Conservation (phyloP, 768 basidiomycete genomes). For the Calvatia gigantea region DNA sequence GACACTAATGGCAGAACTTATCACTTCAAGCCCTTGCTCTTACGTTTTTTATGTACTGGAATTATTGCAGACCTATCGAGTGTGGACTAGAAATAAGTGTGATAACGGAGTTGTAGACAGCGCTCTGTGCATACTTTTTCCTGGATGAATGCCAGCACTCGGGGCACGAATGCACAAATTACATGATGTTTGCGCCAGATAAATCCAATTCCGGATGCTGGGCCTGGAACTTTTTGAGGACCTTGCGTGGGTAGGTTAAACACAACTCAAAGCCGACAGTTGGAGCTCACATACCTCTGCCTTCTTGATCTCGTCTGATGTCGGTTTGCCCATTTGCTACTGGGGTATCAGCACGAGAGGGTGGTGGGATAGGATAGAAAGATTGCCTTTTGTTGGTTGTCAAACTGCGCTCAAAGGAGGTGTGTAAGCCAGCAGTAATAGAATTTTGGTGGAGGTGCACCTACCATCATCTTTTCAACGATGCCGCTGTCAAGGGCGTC, state of each 20-base stretch:
- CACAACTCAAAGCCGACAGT: neutral
- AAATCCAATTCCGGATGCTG: conserved; percentile 95
- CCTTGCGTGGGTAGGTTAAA: conserved; percentile 33
- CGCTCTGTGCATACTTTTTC: too few species aligned
- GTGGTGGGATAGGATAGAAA: neutral
- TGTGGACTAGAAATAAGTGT: too few species aligned
- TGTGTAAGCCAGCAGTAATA: conserved; percentile 4
- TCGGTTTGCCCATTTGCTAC: conserved; percentile 94
- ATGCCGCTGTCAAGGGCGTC: conserved; percentile 59
- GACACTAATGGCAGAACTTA: conserved; percentile 20
- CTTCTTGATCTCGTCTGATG: conserved; percentile 92
- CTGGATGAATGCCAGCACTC: too few species aligned
- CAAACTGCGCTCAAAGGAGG: conserved; percentile 47
- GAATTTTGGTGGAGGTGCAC: conserved; percentile 21
- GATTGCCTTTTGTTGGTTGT: conserved; percentile 70
- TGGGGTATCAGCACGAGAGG: conserved; percentile 1
- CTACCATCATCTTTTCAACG: conserved; percentile 99
- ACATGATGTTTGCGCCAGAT: conserved; percentile 86
- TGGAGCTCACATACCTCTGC: conserved; percentile 56
- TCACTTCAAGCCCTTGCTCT: neutral
- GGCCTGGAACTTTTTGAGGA: conserved; percentile 84
- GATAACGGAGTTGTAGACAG: too few species aligned
- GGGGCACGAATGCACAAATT: too few species aligned
- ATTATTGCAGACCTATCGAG: neutral
- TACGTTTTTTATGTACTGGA: neutral